phyloP scores from a whole-genome alignment of 164 flowering plant species.

The Tinospora cordifolia region DNA sequence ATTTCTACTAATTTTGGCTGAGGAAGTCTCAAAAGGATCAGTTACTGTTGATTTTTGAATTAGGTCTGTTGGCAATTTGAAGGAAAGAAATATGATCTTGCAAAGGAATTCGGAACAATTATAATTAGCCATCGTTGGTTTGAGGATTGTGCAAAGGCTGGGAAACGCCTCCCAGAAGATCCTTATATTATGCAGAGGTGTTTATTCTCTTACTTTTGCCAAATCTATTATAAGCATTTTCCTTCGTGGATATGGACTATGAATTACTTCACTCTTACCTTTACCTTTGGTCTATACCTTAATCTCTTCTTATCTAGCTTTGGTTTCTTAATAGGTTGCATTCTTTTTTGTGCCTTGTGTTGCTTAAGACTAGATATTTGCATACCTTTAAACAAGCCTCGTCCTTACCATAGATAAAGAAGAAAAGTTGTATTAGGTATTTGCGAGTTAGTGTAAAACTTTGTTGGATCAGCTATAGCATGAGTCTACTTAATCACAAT shows the following conservation, averaged over 20 bases:
- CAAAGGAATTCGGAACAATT: constrained; percentile 40
- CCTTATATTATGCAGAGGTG: constrained; percentile 57
- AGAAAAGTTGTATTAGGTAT: too few species aligned
- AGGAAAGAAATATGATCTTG: constrained; percentile 66
- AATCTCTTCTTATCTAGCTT: too few species aligned
- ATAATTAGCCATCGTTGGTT: constrained; percentile 81
- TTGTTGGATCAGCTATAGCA: too few species aligned
- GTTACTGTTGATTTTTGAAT: neutral
- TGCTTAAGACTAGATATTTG: too few species aligned
- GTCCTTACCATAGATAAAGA: too few species aligned
- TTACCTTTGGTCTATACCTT: too few species aligned
- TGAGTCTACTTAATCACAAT: too few species aligned
- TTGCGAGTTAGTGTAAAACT: too few species aligned
- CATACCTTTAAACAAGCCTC: too few species aligned
- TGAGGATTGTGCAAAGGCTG: constrained; percentile 67
- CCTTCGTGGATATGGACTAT: neutral
- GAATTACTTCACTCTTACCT: too few species aligned
- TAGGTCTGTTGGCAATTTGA: constrained; percentile 83
- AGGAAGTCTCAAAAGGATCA: neutral
- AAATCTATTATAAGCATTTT: neutral
- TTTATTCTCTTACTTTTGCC: neutral
- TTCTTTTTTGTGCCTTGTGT: too few species aligned
- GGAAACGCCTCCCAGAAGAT: constrained; percentile 59
- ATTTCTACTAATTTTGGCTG: neutral
- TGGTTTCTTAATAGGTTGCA: too few species aligned